These are phyloP conservation scores for Colletotrichum australisinense DNA, from an alignment of 2,329 filamentous ascomycete species.

Conservation along the genomic window DNA sequence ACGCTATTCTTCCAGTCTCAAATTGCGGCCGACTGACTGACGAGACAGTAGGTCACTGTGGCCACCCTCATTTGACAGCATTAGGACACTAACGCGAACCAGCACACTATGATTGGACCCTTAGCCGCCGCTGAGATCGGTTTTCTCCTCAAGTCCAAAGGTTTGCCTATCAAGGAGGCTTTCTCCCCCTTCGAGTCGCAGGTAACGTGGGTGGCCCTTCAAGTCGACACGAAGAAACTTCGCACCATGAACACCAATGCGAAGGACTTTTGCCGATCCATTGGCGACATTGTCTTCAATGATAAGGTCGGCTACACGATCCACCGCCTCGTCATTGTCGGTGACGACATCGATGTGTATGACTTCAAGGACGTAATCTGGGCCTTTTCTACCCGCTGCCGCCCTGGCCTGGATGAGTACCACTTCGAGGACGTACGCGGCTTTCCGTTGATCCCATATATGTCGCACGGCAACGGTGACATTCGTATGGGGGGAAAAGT, in stretches of 20 bases:
- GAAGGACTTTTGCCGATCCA: conserved; percentile 48
- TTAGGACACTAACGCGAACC: not conserved
- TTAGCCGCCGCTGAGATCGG: conserved; percentile 56
- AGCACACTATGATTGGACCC: conserved; percentile 50
- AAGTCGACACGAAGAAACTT: conserved; percentile 68
- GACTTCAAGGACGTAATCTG: conserved; percentile 59
- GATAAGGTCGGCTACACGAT: conserved; percentile 55
- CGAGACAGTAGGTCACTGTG: conserved; percentile 46
- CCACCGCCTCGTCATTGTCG: conserved; percentile 57
- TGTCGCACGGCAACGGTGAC: conserved; percentile 48
- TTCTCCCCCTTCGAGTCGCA: conserved; percentile 58
- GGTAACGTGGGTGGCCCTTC: conserved; percentile 61
- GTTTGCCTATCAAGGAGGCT: conserved; percentile 56
- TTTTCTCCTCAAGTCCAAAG: conserved; percentile 46
- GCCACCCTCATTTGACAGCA: not conserved
- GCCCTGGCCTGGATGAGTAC: conserved; percentile 55
- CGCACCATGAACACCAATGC: conserved; percentile 63
- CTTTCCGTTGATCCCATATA: conserved; percentile 59
- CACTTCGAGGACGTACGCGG: conserved; percentile 56
- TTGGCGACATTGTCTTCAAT: conserved; percentile 56
- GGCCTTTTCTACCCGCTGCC: conserved; percentile 60
- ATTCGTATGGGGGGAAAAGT: conserved; percentile 54
- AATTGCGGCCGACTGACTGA: conserved; percentile 57
- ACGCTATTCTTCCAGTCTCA: conserved; percentile 61
- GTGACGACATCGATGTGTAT: conserved; percentile 62